Base-by-base conservation (phyloP, 2,329 filamentous ascomycete species). In the Emydomyces testavorans region DNA sequence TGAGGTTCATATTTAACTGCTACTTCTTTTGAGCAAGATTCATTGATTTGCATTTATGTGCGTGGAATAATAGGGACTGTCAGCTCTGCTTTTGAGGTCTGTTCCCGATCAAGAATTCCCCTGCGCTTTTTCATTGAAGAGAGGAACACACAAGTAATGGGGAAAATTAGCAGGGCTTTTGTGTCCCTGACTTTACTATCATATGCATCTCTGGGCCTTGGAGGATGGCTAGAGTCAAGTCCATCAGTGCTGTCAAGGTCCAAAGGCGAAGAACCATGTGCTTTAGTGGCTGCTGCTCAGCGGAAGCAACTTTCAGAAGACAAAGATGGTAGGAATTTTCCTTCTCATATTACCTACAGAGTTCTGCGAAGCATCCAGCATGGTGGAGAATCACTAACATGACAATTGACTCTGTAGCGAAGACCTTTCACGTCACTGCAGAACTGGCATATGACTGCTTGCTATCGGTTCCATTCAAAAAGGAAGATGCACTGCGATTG, bases 361-460 rank as follows among this genome's bases (percentile, higher is more conserved):
- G n/a, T 10, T 13, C 35, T 37, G 15, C 35, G 18, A 37, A 7
- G 7, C 18, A n/a, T 18, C 5, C 29, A 6, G 6, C 6, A 32
- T n/a, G n/a, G n/a, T n/a, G 6, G 11, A 32, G n/a, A 32, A 13
- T 32, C 29, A 21, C 32, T 24, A 24, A 46, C 21, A 28, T 36
- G 21, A n/a, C 2, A 20, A 23, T 20, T 8, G 21, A 11, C 15
- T 26, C 21, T 37, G 15, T 39, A 49, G 46, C 49, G 13, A 38
- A 13, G 6, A 32, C 46, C 40, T 50, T 49, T 40, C 31, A 42
- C 13, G 20, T 52, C 7, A 24, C 48, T 4, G 54, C 55, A 4
- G 48, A 57, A 37, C 29, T 52, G 18, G 57, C 57, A 16, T 50
- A 58, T 43, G 50, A 52, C 4, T 59, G 57, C 39, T 49, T 59